phyloP scores from a whole-genome alignment of 495 filamentous ascomycete species.

The Platismatia glauca region DNA sequence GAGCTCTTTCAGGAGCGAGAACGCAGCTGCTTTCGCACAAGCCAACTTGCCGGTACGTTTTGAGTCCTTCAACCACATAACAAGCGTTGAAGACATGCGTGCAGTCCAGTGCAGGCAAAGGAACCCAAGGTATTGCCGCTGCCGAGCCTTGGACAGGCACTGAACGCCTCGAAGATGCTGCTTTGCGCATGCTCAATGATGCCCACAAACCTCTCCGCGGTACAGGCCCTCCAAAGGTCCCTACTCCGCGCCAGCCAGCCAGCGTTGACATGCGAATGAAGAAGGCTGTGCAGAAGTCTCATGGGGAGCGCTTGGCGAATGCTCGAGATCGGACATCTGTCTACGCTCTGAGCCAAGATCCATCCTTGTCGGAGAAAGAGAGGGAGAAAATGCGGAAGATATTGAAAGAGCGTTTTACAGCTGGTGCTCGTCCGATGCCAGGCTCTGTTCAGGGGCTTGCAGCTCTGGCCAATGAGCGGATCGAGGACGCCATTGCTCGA shows the following conservation, averaged over 20 bases:
- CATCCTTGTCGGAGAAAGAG: conserved; percentile 57
- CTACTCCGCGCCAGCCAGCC: conserved; percentile 29
- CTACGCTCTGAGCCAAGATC: conserved; percentile 57
- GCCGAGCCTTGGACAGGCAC: conserved; percentile 70
- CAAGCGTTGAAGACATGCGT: not conserved
- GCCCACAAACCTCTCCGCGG: conserved; percentile 61
- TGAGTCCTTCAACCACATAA: not conserved
- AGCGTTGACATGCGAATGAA: conserved; percentile 53
- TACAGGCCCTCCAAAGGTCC: conserved; percentile 28
- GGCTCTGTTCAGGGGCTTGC: conserved; percentile 69
- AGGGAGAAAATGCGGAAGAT: conserved; percentile 57
- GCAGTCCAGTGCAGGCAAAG: conserved; percentile 55
- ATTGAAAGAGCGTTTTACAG: conserved; percentile 70
- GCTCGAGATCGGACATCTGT: conserved; percentile 69
- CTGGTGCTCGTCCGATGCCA: conserved; percentile 65
- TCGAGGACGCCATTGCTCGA: conserved; percentile 85
- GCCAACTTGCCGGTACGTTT: conserved; percentile 49
- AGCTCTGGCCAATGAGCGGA: conserved; percentile 82
- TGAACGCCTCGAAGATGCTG: conserved; percentile 63
- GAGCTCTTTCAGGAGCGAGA: conserved; percentile 58
- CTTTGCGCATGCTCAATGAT: conserved; percentile 83
- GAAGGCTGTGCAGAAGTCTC: conserved; percentile 33
- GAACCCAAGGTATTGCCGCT: conserved; percentile 61
- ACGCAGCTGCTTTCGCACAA: conserved; percentile 62
- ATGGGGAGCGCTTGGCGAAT: conserved; percentile 56